Conservation (phyloP, 2,329 filamentous ascomycete genomes). For the Hymenoscyphus occultus region DNA sequence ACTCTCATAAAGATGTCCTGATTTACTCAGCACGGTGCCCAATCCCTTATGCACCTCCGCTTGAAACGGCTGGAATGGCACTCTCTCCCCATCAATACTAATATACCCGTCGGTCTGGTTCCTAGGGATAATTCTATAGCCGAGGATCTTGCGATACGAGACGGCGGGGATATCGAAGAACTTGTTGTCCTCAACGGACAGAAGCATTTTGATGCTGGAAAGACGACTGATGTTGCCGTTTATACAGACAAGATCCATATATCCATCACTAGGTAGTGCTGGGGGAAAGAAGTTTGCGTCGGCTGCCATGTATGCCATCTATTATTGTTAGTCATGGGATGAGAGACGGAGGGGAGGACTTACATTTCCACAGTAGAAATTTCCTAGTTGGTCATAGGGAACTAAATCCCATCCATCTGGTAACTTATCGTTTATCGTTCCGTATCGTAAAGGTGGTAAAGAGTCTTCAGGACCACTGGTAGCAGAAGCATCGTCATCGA, state of each 20-base stretch:
- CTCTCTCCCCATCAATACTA: constrained; percentile 86
- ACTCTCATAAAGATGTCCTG: constrained; percentile 67
- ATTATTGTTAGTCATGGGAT: neutral
- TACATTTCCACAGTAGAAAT: constrained; percentile 89
- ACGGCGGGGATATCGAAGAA: constrained; percentile 81
- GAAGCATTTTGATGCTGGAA: constrained; percentile 66
- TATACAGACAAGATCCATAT: constrained; percentile 80
- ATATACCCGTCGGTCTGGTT: constrained; percentile 75
- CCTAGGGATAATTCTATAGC: constrained; percentile 78
- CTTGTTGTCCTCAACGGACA: constrained; percentile 66
- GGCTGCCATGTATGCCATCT: constrained; percentile 89
- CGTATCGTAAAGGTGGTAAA: constrained; percentile 73
- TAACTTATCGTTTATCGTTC: constrained; percentile 73
- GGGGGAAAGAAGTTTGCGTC: constrained; percentile 86
- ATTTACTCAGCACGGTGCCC: constrained; percentile 79
- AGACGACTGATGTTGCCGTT: constrained; percentile 69
- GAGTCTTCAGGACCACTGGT: constrained; percentile 42
- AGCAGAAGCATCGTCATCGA: constrained; percentile 36
- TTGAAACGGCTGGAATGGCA: constrained; percentile 88
- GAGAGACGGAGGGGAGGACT: constrained; percentile 34
- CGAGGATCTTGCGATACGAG: constrained; percentile 79
- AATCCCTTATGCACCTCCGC: constrained; percentile 81
- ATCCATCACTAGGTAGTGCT: constrained; percentile 76
- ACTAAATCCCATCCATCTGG: constrained; percentile 74
- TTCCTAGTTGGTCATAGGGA: constrained; percentile 75